phyloP scores from a whole-genome alignment of 108 stramenopile species.

The Poteriospumella lacustris region DNA sequence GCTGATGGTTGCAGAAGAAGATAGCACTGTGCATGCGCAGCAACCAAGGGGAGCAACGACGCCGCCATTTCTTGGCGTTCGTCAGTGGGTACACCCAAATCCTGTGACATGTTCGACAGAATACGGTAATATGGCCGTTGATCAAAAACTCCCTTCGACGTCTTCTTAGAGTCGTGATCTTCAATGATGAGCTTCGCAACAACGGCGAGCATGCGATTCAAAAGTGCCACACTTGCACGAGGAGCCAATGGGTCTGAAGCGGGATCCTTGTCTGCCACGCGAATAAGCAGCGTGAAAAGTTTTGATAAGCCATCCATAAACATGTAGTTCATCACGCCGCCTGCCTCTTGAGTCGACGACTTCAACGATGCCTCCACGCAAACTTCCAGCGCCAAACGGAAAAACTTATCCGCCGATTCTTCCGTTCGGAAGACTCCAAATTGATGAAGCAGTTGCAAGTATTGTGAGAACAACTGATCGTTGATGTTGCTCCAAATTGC shows the following conservation, averaged over 20 bases:
- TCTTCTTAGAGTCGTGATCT: slow-evolving; percentile 1
- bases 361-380: slow-evolving; percentile 65
- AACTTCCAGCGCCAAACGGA: slow-evolving; percentile 78
- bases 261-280: slow-evolving; percentile 21
- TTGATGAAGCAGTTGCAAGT: slow-evolving; percentile 76
- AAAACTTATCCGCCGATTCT: slow-evolving; percentile 85
- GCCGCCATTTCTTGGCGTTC: slow-evolving; percentile 41
- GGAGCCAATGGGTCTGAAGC: not conserved
- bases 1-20: slow-evolving; percentile 88
- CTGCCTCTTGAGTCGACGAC: not conserved
- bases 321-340: slow-evolving; percentile 63
- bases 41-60: slow-evolving; percentile 57
- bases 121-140: slow-evolving; percentile 96
- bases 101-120: slow-evolving; percentile 80
- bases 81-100: slow-evolving; percentile 73
- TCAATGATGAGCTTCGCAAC: not conserved
- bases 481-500: slow-evolving; percentile 76
- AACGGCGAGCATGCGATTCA: slow-evolving; percentile 25
- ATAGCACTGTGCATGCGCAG: slow-evolving; percentile 81
- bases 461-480: slow-evolving; percentile 79
- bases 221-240: slow-evolving; percentile 4
- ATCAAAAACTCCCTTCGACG: slow-evolving; percentile 53
- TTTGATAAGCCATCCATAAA: slow-evolving; percentile 85
- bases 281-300: slow-evolving; percentile 77
- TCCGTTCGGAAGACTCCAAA: slow-evolving; percentile 80